These are phyloP conservation scores for Ruellia speciosa DNA, from an alignment of 305 asterid genomes.

Conservation along the genomic window DNA sequence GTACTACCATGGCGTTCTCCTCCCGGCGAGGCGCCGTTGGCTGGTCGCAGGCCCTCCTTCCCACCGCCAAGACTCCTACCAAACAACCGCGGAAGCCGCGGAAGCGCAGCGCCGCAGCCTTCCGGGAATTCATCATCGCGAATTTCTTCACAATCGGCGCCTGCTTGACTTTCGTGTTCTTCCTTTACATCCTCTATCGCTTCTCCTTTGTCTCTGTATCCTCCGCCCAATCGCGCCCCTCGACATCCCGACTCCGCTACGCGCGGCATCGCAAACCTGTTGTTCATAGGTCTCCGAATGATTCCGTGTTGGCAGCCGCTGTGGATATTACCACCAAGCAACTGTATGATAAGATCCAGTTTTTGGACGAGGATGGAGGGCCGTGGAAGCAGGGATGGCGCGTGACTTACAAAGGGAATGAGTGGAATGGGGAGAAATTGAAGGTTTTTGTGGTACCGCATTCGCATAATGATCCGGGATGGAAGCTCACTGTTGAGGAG, in stretches of 20 bases:
- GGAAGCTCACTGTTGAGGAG: constrained; percentile 92
- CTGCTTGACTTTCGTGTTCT: constrained; percentile 42
- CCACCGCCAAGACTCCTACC: constrained; percentile 36
- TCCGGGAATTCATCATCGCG: constrained; percentile 60
- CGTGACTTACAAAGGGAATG: constrained; percentile 70
- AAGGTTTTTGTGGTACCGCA: constrained; percentile 95
- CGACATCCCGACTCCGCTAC: constrained; percentile 32
- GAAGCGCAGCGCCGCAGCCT: constrained; percentile 47
- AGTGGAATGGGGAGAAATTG: constrained; percentile 90
- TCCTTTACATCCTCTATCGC: constrained; percentile 53
- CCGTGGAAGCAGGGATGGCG: constrained; percentile 98
- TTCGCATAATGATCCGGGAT: constrained; percentile 99
- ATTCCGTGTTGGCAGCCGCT: constrained; percentile 42
- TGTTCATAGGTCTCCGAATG: constrained; percentile 43
- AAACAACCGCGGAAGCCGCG: constrained; percentile 64
- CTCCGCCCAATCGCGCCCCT: constrained; percentile 37
- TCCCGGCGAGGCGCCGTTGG: constrained; percentile 80
- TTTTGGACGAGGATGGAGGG: constrained; percentile 88
- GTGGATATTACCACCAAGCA: constrained; percentile 83
- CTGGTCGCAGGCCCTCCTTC: constrained; percentile 62
- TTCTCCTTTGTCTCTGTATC: constrained; percentile 64
- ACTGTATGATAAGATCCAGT: constrained; percentile 81
- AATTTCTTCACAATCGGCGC: constrained; percentile 79
- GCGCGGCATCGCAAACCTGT: constrained; percentile 46
- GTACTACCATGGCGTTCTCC: constrained; percentile 64